Conservation (phyloP, 768 basidiomycete genomes). For the Leccinum aurantiacum region DNA sequence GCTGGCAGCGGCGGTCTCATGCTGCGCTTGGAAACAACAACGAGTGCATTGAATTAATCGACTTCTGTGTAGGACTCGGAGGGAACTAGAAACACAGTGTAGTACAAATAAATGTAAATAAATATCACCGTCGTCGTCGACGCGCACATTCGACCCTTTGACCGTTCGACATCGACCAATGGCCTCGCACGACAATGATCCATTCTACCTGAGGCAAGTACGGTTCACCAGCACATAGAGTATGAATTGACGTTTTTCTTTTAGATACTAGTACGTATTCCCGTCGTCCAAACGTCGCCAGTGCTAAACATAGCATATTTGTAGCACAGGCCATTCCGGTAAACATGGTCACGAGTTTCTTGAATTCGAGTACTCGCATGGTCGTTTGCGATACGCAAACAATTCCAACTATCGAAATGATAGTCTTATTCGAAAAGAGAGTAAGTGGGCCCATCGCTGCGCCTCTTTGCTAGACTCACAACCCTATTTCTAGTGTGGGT, state of each 20-base stretch:
- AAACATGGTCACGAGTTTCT: conserved; percentile 98
- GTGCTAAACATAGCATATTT: background rate
- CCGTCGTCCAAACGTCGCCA: background rate
- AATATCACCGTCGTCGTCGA: too few species aligned
- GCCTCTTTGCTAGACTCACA: background rate
- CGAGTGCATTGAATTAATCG: too few species aligned
- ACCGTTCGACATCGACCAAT: conserved; percentile 18
- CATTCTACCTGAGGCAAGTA: conserved; percentile 75
- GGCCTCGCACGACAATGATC: conserved; percentile 56
- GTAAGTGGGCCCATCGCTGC: conserved; percentile 49
- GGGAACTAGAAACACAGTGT: too few species aligned
- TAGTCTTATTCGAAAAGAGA: conserved; percentile 97
- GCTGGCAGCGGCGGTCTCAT: too few species aligned
- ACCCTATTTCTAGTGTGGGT: conserved; percentile 74
- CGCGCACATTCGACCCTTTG: background rate
- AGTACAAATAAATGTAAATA: background rate
- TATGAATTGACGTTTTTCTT: conserved; percentile 16
- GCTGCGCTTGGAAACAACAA: too few species aligned
- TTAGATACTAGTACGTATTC: conserved; percentile 52
- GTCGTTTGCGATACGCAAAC: conserved; percentile 95
- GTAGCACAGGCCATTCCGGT: conserved; percentile 88
- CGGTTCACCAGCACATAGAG: background rate
- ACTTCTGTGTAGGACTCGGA: too few species aligned
- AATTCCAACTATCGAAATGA: conserved; percentile 99
- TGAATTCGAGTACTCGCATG: conserved; percentile 97